These are phyloP conservation scores for Macrolepiota dolichaula DNA, from an alignment of 768 basidiomycete species.

Conservation along the genomic window DNA sequence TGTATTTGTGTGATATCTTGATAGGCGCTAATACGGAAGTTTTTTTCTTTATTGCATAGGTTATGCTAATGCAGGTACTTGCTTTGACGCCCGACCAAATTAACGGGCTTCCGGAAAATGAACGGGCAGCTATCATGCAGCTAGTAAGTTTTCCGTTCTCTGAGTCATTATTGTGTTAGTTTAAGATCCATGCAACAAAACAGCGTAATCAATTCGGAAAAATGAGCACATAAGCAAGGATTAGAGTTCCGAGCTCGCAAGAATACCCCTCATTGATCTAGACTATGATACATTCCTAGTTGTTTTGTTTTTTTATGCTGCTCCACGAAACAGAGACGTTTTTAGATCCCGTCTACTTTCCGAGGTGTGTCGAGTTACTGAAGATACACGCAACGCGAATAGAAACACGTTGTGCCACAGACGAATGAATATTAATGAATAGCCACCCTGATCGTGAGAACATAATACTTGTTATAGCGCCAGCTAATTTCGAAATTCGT, in stretches of 20 bases:
- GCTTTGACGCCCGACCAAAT: constrained; percentile 82
- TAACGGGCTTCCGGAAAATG: constrained; percentile 70
- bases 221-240: neutral
- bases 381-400: neutral
- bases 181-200: neutral
- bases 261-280: neutral
- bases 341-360: neutral
- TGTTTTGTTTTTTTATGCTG: neutral
- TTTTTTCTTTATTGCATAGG: constrained; percentile 33
- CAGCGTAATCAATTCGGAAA: constrained; percentile 10
- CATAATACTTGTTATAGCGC: neutral
- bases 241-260: neutral
- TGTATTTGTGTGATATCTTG: constrained; percentile 10
- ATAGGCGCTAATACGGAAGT: constrained; percentile 14
- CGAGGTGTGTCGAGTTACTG: neutral
- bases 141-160: constrained; percentile 43
- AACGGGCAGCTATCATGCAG: constrained; percentile 77
- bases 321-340: neutral
- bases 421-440: neutral
- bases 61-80: constrained; percentile 86
- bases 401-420: neutral
- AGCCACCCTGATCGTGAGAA: neutral
- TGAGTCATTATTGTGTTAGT: neutral
- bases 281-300: neutral
- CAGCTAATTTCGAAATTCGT: neutral